Conservation (phyloP, 495 filamentous ascomycete species). For the Aspergillus nidulans region DNA sequence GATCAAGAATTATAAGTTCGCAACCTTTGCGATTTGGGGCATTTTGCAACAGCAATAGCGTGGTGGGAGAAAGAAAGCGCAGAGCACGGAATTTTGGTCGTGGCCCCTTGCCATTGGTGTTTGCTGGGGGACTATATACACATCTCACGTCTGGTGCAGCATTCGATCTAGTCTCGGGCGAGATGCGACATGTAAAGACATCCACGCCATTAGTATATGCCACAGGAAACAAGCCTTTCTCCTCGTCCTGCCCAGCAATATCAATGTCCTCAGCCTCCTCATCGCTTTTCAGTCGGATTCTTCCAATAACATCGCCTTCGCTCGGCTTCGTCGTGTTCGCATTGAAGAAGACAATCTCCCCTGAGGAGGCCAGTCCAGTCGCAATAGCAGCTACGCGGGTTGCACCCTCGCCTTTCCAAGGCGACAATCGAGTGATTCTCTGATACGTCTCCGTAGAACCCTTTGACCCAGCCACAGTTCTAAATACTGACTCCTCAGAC, state of each 20-base stretch:
- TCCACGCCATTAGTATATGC: conserved; percentile 79
- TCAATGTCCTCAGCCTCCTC: conserved; percentile 82
- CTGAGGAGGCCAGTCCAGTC: conserved; percentile 65
- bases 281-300: conserved; percentile 55
- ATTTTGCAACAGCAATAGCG: conserved; percentile 49
- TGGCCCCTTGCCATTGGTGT: conserved; percentile 51
- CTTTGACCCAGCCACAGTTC: conserved; percentile 38
- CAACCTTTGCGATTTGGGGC: conserved; percentile 53
- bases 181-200: conserved; percentile 50
- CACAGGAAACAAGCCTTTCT: conserved; percentile 56
- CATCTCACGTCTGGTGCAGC: conserved; percentile 51
- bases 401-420: conserved; percentile 42
- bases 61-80: conserved; percentile 64
- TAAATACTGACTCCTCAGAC: conserved; percentile 61
- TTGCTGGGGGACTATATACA: conserved; percentile 40
- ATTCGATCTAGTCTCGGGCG: conserved; percentile 35
- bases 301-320: conserved; percentile 58
- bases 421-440: conserved; percentile 68
- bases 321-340: conserved; percentile 48
- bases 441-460: conserved; percentile 67
- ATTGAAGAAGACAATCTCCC: conserved; percentile 77
- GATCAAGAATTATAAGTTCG: conserved; percentile 64
- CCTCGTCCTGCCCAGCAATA: conserved; percentile 52
- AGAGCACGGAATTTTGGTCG: conserved; percentile 58
- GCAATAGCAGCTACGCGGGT: conserved; percentile 67